Conservation (phyloP, 768 basidiomycete genomes). For the Leccinum uliginosum region DNA sequence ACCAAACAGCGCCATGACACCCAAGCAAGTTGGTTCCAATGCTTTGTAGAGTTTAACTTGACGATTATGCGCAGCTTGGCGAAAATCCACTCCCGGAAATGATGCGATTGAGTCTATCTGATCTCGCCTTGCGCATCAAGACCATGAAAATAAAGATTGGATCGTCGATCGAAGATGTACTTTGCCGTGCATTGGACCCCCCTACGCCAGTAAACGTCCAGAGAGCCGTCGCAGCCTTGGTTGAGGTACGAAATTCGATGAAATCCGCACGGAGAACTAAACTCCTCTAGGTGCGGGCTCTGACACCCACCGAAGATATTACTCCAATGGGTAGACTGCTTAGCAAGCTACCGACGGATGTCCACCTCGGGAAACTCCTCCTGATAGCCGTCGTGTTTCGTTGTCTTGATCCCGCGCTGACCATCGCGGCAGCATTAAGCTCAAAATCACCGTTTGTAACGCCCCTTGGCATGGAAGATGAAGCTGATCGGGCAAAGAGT, state of each 20-base stretch:
- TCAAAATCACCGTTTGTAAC: slow-evolving; percentile 91
- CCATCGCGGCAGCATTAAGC: slow-evolving; percentile 89
- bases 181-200: slow-evolving; percentile 86
- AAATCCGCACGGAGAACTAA: not conserved
- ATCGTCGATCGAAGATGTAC: slow-evolving; percentile 82
- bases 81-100: slow-evolving; percentile 95
- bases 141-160: slow-evolving; percentile 90
- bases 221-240: slow-evolving; percentile 83
- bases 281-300: slow-evolving; percentile 64
- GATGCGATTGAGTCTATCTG: slow-evolving; percentile 87
- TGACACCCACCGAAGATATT: slow-evolving; percentile 84
- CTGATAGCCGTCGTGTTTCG: slow-evolving; percentile 79
- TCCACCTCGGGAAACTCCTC: slow-evolving; percentile 92
- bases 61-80: slow-evolving; percentile 53
- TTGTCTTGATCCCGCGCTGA: slow-evolving; percentile 94
- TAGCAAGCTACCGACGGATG: slow-evolving; percentile 91
- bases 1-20: slow-evolving; percentile 83
- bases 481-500: slow-evolving; percentile 80
- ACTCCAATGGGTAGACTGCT: slow-evolving; percentile 90
- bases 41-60: not conserved
- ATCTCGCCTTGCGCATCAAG: slow-evolving; percentile 87
- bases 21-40: slow-evolving; percentile 40
- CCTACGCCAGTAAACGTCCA: slow-evolving; percentile 84
- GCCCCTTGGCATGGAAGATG: slow-evolving; percentile 82
- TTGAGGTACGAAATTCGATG: slow-evolving; percentile 54